These are phyloP conservation scores for Penicillium freii DNA, from an alignment of 2,329 filamentous ascomycete species.

Conservation along the genomic window DNA sequence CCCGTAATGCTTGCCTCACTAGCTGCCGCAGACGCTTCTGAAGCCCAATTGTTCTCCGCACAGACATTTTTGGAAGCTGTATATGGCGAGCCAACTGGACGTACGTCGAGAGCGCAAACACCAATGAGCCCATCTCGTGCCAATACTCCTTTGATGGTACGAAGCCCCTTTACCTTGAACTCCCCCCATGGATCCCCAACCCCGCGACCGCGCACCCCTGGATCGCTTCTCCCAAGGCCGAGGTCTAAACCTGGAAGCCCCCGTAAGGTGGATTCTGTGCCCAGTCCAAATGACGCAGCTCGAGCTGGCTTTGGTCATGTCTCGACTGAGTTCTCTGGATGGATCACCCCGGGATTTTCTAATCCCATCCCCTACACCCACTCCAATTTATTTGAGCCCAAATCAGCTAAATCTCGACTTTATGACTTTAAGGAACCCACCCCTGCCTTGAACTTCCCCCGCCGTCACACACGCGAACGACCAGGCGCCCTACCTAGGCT, in stretches of 20 bases:
- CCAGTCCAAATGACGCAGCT: slow-evolving; percentile 8
- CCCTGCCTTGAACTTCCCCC: slow-evolving; percentile 56
- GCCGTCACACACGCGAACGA: slow-evolving; percentile 62
- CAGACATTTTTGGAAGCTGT: slow-evolving; percentile 74
- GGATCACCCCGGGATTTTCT: slow-evolving; percentile 12
- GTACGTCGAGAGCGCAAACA: slow-evolving; percentile 65
- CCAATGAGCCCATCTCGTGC: slow-evolving; percentile 58
- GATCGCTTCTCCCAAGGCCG: slow-evolving; percentile 13
- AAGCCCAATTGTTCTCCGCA: slow-evolving; percentile 73
- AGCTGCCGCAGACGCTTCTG: slow-evolving; percentile 72
- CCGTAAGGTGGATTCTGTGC: slow-evolving; percentile 3
- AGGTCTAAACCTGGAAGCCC: slow-evolving; percentile 14
- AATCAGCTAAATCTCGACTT: slow-evolving; percentile 40
- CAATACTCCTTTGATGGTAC: slow-evolving; percentile 47
- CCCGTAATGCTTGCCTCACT: slow-evolving; percentile 70
- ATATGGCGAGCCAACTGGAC: slow-evolving; percentile 63
- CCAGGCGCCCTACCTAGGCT: slow-evolving; percentile 69
- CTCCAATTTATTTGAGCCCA: slow-evolving; percentile 23
- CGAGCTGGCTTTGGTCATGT: slow-evolving; percentile 2
- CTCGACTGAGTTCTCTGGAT: slow-evolving; percentile 15
- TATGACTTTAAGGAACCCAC: slow-evolving; percentile 54
- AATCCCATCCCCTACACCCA: slow-evolving; percentile 30
- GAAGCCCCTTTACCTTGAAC: slow-evolving; percentile 35
- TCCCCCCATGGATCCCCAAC: slow-evolving; percentile 20
- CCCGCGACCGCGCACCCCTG: slow-evolving; percentile 17